These are phyloP conservation scores for Epichloe bromicola DNA, from an alignment of 2,329 filamentous ascomycete species.

Conservation along the genomic window DNA sequence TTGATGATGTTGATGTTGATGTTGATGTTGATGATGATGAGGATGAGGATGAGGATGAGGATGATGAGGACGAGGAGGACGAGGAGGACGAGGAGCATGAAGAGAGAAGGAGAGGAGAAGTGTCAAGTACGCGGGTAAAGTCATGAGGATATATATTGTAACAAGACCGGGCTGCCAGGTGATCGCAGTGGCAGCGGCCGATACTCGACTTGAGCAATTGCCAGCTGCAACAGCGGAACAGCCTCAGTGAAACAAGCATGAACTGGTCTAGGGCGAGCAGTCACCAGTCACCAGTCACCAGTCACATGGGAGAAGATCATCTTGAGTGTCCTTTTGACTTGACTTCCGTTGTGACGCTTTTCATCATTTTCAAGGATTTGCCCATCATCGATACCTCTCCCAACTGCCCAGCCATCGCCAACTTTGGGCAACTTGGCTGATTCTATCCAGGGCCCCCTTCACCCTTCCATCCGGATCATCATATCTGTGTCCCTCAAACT, in stretches of 20 bases:
- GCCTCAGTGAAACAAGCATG: neutral
- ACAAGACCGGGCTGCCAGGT: neutral
- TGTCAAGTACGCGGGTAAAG: neutral
- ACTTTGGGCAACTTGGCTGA: constrained; percentile 43
- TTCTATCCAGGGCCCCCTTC: constrained; percentile 43
- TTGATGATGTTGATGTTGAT: neutral
- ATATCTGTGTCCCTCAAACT: constrained; percentile 55
- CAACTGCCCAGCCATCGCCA: constrained; percentile 62
- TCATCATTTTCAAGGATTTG: neutral
- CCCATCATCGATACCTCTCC: constrained; percentile 24
- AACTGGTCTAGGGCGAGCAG: neutral
- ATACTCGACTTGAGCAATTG: neutral
- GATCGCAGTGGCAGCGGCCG: neutral
- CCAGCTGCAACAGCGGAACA: neutral
- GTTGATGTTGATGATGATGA: rapidly evolving
- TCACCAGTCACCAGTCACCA: neutral
- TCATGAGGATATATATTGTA: neutral
- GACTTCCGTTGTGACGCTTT: neutral
- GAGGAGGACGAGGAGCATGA: neutral
- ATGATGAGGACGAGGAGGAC: no score
- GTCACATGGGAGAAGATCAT: neutral
- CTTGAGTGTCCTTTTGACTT: neutral
- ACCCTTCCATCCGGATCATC: constrained; percentile 44
- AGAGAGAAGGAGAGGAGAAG: neutral
- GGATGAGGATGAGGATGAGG: neutral